phyloP scores from a whole-genome alignment of 805 yeast species.

The Lachancea sp. region DNA sequence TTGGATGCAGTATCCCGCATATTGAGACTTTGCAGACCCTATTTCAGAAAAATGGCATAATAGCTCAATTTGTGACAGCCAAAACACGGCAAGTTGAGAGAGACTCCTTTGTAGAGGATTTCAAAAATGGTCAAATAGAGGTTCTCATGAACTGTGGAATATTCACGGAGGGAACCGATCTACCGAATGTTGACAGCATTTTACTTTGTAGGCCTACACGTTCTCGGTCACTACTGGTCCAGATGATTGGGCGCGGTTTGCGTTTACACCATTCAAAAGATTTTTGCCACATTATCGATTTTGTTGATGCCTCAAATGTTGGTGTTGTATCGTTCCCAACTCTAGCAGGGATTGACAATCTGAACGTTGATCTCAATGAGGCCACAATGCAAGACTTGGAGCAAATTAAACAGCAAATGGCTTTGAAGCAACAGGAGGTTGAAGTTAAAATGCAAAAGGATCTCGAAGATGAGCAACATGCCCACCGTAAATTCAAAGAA shows the following conservation, averaged over 20 bases:
- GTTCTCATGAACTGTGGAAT: constrained; percentile 85
- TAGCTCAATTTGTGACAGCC: constrained; percentile 68
- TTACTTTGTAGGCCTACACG: constrained; percentile 75
- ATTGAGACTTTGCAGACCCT: constrained; percentile 46
- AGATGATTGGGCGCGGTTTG: constrained; percentile 90
- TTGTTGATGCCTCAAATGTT: constrained; percentile 54
- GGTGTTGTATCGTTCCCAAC: constrained; percentile 55
- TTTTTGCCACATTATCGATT: constrained; percentile 69
- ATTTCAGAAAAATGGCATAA: constrained; percentile 54
- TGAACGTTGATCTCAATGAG: constrained; percentile 22
- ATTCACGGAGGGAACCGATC: constrained; percentile 92
- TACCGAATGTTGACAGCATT: constrained; percentile 80
- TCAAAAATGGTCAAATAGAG: constrained; percentile 53
- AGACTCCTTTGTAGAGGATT: constrained; percentile 46
- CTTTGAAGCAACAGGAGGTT: constrained; percentile 14
- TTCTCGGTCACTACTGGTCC: constrained; percentile 64
- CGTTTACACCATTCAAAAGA: constrained; percentile 56
- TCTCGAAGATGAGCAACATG: constrained; percentile 7
- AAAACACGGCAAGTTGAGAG: constrained; percentile 51
- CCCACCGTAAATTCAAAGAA: constrained; percentile 13
- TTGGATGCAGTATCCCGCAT: constrained; percentile 72
- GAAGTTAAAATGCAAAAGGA: constrained; percentile 13
- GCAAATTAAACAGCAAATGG: constrained; percentile 19
- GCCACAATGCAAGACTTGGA: constrained; percentile 32
- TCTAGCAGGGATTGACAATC: constrained; percentile 34